Evolutionary conservation across 441 rosid species (phyloP), one percentile per base, ranked within the genome.

Genomic region (Brassica hybrid): DNA sequence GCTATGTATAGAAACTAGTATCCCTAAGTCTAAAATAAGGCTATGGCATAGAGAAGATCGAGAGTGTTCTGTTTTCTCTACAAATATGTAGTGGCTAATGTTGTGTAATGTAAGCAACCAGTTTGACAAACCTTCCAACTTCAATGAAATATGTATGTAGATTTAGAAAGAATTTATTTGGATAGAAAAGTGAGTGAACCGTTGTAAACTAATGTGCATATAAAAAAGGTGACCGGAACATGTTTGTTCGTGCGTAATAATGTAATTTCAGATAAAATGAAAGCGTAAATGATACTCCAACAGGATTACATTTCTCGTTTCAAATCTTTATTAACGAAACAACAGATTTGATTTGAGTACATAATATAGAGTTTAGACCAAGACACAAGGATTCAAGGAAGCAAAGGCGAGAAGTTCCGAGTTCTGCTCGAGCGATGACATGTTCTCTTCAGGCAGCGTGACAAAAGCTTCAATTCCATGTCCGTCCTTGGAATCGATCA

Each of bases 391-490:
- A 54, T 83, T 83, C 5, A 64, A 3, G 61, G 64, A 43, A 18
- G 84, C 85, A 48, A 76, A 85, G 6, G 41, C 60, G 6, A 79
- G 82, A 3, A 81, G 34, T 66, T 81, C 84, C 5, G 56, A 27
- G 12, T 81, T 73, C 1, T 57, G 65, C 25, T 79, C 86, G 13
- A 83, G 67, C 1, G 23, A 3, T 2, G n/a, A 30, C 84, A 83
- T 81, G 56, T 62, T 78, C 5, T 58, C 72, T 65, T 71, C 64
- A 25, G 67, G 17, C 63, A 85, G 52, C 8, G 78, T 73, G 45
- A 80, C 65, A 66, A 75, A 67, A 1, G 66, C 88, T 77, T 83
- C 88, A 11, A 85, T 79, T 7, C 75, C 80, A 19, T 23, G 41
- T 19, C 70, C 71, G 12, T 76, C 80, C 43, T 76, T 76, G 12